Conservation (phyloP, 495 filamentous ascomycete species). For the Aspergillus funiculosus region DNA sequence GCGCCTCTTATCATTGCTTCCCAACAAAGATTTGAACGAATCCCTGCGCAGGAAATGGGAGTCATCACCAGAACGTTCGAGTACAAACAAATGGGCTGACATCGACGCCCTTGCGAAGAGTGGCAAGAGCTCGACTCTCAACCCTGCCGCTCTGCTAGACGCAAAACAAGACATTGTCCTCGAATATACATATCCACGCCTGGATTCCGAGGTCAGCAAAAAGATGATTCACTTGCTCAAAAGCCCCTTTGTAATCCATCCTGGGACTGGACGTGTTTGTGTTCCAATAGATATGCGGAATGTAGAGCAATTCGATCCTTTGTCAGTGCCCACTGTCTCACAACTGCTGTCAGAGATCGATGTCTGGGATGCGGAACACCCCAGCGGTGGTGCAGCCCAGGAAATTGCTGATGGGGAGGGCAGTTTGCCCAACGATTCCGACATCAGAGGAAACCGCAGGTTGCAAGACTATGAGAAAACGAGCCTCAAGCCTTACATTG, state of each 20-base stretch:
- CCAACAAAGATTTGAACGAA: slow-evolving; percentile 65
- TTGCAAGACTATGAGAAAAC: slow-evolving; percentile 95
- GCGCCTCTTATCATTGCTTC: slow-evolving; percentile 70
- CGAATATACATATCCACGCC: slow-evolving; percentile 96
- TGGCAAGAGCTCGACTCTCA: slow-evolving; percentile 58
- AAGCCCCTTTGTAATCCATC: slow-evolving; percentile 92
- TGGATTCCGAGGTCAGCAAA: slow-evolving; percentile 94
- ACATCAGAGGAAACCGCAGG: slow-evolving; percentile 39
- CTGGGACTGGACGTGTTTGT: slow-evolving; percentile 87
- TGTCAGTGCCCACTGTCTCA: slow-evolving; percentile 80
- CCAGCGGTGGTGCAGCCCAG: slow-evolving; percentile 23
- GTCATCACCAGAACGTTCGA: slow-evolving; percentile 66
- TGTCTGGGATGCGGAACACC: slow-evolving; percentile 52
- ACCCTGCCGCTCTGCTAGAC: slow-evolving; percentile 63
- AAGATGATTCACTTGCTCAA: slow-evolving; percentile 97
- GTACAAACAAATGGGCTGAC: slow-evolving; percentile 81
- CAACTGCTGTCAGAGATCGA: slow-evolving; percentile 77
- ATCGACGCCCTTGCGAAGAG: slow-evolving; percentile 79
- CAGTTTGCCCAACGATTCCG: slow-evolving; percentile 30
- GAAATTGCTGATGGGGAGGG: slow-evolving; percentile 37
- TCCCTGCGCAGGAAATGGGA: slow-evolving; percentile 87
- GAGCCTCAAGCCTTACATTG: slow-evolving; percentile 84
- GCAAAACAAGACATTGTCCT: slow-evolving; percentile 91
- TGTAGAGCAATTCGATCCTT: slow-evolving; percentile 77
- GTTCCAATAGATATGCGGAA: slow-evolving; percentile 77